Evolutionary conservation across 2,329 filamentous ascomycete genomes (phyloP).

Genomic region (Colletotrichum musae): DNA sequence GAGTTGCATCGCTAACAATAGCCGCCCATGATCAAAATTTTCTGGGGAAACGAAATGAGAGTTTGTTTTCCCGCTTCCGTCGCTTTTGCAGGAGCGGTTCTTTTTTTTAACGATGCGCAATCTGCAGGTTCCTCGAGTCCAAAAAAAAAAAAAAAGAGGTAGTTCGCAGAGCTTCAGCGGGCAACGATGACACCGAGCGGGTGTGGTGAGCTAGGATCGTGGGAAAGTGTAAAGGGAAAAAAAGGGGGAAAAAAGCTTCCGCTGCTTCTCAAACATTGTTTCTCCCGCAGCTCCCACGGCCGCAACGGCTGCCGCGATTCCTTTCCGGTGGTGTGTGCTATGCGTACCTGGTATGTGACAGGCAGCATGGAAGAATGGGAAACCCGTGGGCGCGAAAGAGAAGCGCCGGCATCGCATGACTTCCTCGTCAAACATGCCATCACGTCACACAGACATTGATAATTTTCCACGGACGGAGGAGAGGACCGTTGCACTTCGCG

Average conservation of each 20-base stretch:
- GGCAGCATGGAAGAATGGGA: neutral
- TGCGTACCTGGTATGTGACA: neutral
- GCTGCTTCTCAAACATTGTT: slow-evolving; percentile 5
- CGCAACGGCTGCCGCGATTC: neutral
- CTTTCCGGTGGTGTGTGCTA: neutral
- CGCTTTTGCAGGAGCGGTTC: neutral
- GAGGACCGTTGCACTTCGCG: slow-evolving; percentile 7
- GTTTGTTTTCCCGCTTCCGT: neutral
- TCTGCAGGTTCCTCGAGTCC: neutral
- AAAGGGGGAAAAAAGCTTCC: neutral
- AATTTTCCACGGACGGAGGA: neutral
- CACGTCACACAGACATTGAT: slow-evolving; percentile 31
- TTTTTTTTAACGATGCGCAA: neutral
- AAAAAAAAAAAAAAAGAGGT: slow-evolving; percentile 22
- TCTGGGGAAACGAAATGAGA: slow-evolving; percentile 4
- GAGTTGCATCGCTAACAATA: slow-evolving; percentile 16
- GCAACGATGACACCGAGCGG: slow-evolving; percentile 1
- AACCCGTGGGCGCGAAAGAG: neutral
- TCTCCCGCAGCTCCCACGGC: neutral
- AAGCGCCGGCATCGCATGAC: slow-evolving; percentile 23
- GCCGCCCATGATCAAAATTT: neutral
- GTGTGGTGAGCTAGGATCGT: slow-evolving; percentile 15
- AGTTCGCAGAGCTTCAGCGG: slow-evolving; percentile 19
- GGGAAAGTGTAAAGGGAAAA: slow-evolving; percentile 28
- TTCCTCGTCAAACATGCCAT: slow-evolving; percentile 30